Evolutionary conservation across 2,329 filamentous ascomycete genomes (phyloP).

Genomic region (Pestalotiopsis sp.): DNA sequence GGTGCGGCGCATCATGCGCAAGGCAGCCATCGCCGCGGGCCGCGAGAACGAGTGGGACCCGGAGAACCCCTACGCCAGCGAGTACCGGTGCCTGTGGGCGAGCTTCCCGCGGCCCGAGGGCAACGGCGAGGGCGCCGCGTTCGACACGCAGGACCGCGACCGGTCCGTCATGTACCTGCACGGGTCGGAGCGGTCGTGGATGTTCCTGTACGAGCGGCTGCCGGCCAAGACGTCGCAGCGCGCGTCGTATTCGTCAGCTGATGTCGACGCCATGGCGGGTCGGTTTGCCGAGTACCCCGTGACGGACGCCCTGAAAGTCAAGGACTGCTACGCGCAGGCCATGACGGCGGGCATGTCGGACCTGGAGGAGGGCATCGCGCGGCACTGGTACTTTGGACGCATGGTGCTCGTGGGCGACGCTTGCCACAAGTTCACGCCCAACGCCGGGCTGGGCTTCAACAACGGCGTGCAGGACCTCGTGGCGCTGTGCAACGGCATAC

Average conservation of each 20-base stretch:
- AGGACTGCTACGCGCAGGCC: not conserved
- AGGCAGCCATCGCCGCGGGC: not conserved
- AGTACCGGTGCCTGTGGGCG: not conserved
- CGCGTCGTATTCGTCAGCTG: conserved; percentile 25
- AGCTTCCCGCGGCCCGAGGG: not conserved
- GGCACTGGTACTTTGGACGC: conserved; percentile 13
- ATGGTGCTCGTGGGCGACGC: conserved; percentile 18
- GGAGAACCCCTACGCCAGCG: not conserved
- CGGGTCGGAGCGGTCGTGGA: not conserved
- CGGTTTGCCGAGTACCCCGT: conserved; percentile 29
- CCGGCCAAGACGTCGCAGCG: conserved; percentile 25
- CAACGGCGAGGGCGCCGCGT: not conserved
- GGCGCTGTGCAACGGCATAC: not conserved
- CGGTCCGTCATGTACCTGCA: not conserved
- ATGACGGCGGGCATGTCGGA: not conserved
- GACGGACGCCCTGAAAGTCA: conserved; percentile 9
- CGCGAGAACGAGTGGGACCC: not conserved
- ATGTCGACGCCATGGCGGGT: conserved; percentile 29
- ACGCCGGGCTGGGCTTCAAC: conserved; percentile 17
- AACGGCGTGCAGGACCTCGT: conserved; percentile 13
- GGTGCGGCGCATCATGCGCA: conserved; percentile 21
- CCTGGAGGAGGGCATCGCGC: conserved; percentile 15
- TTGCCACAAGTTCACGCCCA: conserved; percentile 15
- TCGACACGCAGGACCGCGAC: not conserved
- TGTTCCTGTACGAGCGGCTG: conserved; percentile 6